Conservation (phyloP, 2,329 filamentous ascomycete species). For the Penicillium aurantiogriseum region DNA sequence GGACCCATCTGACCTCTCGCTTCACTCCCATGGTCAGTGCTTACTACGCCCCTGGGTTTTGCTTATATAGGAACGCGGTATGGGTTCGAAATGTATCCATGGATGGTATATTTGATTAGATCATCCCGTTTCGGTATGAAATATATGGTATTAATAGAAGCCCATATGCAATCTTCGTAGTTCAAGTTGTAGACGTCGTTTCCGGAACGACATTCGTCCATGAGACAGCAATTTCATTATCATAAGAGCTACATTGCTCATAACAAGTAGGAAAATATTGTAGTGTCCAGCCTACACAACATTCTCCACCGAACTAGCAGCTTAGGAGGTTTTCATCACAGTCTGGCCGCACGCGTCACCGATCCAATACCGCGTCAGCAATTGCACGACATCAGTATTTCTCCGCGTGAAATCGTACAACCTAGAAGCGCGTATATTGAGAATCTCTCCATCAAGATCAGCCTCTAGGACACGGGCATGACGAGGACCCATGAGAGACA, state of each 20-base stretch:
- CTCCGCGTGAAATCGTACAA: not conserved
- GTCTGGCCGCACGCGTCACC: not conserved
- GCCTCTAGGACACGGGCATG: not conserved
- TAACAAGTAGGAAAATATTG: not conserved
- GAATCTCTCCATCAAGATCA: not conserved
- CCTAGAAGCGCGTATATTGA: not conserved
- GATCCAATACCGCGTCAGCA: not conserved
- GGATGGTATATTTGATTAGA: too few relatives aligned
- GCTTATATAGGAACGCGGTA: too few relatives aligned
- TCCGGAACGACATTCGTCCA: not conserved
- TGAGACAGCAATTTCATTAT: not conserved
- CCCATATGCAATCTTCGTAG: too few relatives aligned
- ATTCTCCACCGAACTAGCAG: not conserved
- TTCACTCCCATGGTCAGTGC: too few relatives aligned
- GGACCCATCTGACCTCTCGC: too few relatives aligned
- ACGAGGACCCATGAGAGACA: not conserved
- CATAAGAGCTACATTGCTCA: not conserved
- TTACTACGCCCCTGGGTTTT: too few relatives aligned
- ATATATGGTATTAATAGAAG: too few relatives aligned
- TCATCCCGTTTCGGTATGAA: too few relatives aligned
- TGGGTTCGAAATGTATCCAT: too few relatives aligned
- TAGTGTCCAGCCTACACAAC: not conserved
- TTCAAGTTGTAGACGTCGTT: not conserved
- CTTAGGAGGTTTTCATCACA: not conserved
- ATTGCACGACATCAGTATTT: not conserved